Conservation (phyloP, 108 stramenopile genomes). For the Stephanodiscus triporus region DNA sequence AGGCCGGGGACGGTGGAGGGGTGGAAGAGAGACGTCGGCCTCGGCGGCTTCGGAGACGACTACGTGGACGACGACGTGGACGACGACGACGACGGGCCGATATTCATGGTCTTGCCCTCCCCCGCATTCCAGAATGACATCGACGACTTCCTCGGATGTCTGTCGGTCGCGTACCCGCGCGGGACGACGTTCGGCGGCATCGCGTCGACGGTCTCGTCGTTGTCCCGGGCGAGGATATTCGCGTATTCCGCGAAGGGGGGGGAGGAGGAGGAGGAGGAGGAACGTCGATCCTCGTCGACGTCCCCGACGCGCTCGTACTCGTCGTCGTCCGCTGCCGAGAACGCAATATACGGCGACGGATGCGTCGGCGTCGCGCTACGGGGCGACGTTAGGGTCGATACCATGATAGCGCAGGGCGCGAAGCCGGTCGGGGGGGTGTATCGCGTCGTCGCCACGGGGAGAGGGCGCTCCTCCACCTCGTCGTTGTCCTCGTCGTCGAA, state of each 20-base stretch:
- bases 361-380: conserved; percentile 73
- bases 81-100: conserved; percentile 39
- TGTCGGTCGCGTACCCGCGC: conserved; percentile 43
- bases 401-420: conserved; percentile 82
- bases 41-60: conserved; percentile 22
- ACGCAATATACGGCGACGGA: conserved; percentile 60
- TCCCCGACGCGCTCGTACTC: background rate
- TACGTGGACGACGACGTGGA: conserved; percentile 22
- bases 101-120: conserved; percentile 69
- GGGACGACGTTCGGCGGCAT: conserved; percentile 70
- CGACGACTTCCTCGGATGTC: conserved; percentile 66
- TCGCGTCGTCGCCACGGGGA: conserved; percentile 61
- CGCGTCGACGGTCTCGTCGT: conserved; percentile 77
- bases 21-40: conserved; percentile 52
- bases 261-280: background rate
- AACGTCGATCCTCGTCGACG: background rate
- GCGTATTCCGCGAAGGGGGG: conserved; percentile 40
- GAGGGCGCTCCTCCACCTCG: background rate
- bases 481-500: background rate
- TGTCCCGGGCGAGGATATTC: conserved; percentile 72
- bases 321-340: conserved; percentile 9
- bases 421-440: conserved; percentile 88
- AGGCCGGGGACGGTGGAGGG: too few relatives aligned
- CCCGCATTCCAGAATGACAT: conserved; percentile 79
- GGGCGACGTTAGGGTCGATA: conserved; percentile 72